Conservation (phyloP, 2,329 filamentous ascomycete species). For the Colletotrichum eremochloae region DNA sequence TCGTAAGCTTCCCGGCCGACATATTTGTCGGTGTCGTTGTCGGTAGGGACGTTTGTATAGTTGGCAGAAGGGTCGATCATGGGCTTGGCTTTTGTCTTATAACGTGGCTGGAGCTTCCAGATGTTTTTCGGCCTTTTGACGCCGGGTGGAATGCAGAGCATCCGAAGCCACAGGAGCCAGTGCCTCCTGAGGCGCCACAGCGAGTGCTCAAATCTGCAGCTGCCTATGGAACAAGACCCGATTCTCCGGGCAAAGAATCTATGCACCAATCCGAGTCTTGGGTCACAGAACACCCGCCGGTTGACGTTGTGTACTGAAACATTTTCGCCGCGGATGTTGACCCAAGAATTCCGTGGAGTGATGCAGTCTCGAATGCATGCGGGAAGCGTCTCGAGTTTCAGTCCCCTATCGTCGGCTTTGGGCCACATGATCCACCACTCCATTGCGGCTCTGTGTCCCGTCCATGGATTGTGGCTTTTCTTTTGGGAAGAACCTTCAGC, state of each 20-base stretch:
- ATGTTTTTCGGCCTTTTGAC: neutral
- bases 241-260: neutral
- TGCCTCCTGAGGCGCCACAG: neutral
- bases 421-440: neutral
- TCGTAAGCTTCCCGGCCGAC: neutral
- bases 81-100: neutral
- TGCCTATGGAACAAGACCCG: neutral
- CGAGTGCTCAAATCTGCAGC: neutral
- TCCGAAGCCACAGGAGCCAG: neutral
- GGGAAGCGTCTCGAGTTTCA: slow-evolving; percentile 1
- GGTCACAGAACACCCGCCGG: slow-evolving; percentile 4
- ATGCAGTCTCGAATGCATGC: neutral
- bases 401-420: neutral
- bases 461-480: neutral
- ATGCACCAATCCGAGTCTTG: neutral
- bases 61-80: neutral
- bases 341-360: neutral
- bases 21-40: neutral
- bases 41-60: neutral
- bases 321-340: neutral
- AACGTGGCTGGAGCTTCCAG: neutral
- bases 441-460: neutral
- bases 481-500: no score
- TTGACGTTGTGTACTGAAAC: neutral
- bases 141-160: neutral